phyloP scores from a whole-genome alignment of 2,329 filamentous ascomycete species.

The Botrytis medusae region DNA sequence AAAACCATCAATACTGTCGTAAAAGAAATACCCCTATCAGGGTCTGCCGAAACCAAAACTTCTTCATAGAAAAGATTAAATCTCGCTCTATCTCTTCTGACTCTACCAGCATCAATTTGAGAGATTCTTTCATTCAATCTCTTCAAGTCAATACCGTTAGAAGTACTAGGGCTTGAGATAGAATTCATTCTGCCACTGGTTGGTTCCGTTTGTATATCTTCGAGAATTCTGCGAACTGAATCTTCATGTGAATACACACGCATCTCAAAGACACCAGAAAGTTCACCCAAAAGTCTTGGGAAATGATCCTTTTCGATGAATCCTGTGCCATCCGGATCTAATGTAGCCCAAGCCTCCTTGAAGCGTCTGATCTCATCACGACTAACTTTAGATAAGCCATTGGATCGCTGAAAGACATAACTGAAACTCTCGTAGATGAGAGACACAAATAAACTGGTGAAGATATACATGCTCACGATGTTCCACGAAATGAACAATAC shows the following conservation, averaged over 20 bases:
- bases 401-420: conserved; percentile 96
- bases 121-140: conserved; percentile 72
- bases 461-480: conserved; percentile 99
- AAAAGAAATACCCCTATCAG: conserved; percentile 86
- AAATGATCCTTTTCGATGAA: conserved; percentile 90
- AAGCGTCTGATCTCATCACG: conserved; percentile 93
- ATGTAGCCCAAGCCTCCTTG: conserved; percentile 97
- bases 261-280: conserved; percentile 96
- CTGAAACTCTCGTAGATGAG: conserved; percentile 99
- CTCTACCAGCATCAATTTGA: conserved; percentile 70
- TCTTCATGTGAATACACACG: conserved; percentile 91
- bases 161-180: conserved; percentile 52
- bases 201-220: conserved; percentile 62
- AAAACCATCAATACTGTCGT: conserved; percentile 91
- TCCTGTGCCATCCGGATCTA: conserved; percentile 86
- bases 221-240: conserved; percentile 81
- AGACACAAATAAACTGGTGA: conserved; percentile 96
- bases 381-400: conserved; percentile 84
- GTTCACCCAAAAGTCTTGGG: conserved; percentile 82
- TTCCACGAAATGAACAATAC: conserved; percentile 95
- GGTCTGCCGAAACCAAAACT: conserved; percentile 88
- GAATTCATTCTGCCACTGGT: conserved; percentile 49
- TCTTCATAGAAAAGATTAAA: conserved; percentile 98
- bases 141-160: conserved; percentile 65
- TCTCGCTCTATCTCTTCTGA: conserved; percentile 71